These are phyloP conservation scores for Zasmidium cellare DNA, from an alignment of 2,329 filamentous ascomycete genomes.

Conservation along the genomic window DNA sequence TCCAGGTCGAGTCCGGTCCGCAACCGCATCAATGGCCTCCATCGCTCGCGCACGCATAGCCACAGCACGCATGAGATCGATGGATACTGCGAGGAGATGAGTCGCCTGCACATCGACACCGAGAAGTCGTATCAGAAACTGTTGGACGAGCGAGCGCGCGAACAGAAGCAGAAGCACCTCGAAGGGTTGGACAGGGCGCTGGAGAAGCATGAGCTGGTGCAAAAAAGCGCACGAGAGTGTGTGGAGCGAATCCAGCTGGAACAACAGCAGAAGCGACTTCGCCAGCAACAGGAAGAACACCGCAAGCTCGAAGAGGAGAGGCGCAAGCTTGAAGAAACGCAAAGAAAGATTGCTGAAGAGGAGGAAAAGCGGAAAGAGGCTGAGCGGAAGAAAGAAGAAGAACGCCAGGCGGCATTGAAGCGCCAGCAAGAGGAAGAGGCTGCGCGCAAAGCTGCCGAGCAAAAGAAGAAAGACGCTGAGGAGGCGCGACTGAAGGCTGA, in stretches of 20 bases:
- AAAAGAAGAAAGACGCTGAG: slow-evolving; percentile 8
- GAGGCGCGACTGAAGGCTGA: slow-evolving; percentile 2
- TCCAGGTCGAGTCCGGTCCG: slow-evolving; percentile 16
- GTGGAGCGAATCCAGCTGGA: slow-evolving; percentile 18
- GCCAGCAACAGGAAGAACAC: slow-evolving; percentile 14
- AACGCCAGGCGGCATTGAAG: neutral
- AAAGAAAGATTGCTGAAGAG: slow-evolving; percentile 11
- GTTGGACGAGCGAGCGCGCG: slow-evolving; percentile 17
- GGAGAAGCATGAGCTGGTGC: slow-evolving; percentile 19
- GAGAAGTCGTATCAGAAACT: slow-evolving; percentile 18
- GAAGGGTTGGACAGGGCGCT: slow-evolving; percentile 21
- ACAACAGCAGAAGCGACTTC: slow-evolving; percentile 12
- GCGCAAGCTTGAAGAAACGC: slow-evolving; percentile 15
- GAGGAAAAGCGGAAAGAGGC: slow-evolving; percentile 4
- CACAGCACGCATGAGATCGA: slow-evolving; percentile 2
- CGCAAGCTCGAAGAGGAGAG: slow-evolving; percentile 15
- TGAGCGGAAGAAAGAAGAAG: slow-evolving; percentile 3
- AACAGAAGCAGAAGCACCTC: slow-evolving; percentile 21
- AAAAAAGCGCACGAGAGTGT: slow-evolving; percentile 16
- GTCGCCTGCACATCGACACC: slow-evolving; percentile 16
- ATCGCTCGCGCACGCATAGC: slow-evolving; percentile 8
- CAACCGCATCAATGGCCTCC: slow-evolving; percentile 9
- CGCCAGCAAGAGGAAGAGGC: slow-evolving; percentile 6
- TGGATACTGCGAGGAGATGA: slow-evolving; percentile 16
- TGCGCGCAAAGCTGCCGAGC: slow-evolving; percentile 2